phyloP scores from a whole-genome alignment of 148 eudicot genomes.

The Dianthus caryophyllus region DNA sequence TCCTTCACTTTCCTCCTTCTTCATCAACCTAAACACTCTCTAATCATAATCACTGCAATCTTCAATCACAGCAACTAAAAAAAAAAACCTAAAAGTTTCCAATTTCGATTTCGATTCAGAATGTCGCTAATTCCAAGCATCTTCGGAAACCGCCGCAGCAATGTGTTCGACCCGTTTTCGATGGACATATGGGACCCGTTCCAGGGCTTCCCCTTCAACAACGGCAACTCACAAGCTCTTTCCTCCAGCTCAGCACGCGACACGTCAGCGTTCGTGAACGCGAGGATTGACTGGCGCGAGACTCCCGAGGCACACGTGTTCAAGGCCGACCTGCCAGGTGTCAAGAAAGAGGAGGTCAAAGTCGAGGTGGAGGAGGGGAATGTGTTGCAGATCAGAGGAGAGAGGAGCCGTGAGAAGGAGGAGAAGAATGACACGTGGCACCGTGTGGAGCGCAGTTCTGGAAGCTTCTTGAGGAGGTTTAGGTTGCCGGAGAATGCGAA shows the following conservation, averaged over 20 bases:
- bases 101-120: not conserved
- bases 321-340: slow-evolving; percentile 40
- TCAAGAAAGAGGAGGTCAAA: slow-evolving; percentile 45
- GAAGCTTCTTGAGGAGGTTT: slow-evolving; percentile 35
- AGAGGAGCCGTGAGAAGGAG: slow-evolving; percentile 29
- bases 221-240: not conserved
- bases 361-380: slow-evolving; percentile 39
- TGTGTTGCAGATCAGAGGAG: slow-evolving; percentile 36
- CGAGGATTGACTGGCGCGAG: slow-evolving; percentile 39
- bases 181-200: slow-evolving; percentile 36
- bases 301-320: slow-evolving; percentile 36
- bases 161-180: slow-evolving; percentile 35
- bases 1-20: not conserved
- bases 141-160: slow-evolving; percentile 20
- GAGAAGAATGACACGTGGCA: slow-evolving; percentile 36
- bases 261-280: slow-evolving; percentile 13
- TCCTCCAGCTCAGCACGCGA: slow-evolving; percentile 13
- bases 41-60: too few relatives aligned
- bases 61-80: too few relatives aligned
- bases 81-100: not conserved
- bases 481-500: slow-evolving; percentile 38
- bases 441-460: slow-evolving; percentile 31
- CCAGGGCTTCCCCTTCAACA: slow-evolving; percentile 15
- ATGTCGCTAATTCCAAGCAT: slow-evolving; percentile 39
- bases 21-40: not conserved